Evolutionary conservation across 352 stramenopile species (phyloP), one percentile per base, ranked within the genome.

Genomic region (Globisporangium spinosum): DNA sequence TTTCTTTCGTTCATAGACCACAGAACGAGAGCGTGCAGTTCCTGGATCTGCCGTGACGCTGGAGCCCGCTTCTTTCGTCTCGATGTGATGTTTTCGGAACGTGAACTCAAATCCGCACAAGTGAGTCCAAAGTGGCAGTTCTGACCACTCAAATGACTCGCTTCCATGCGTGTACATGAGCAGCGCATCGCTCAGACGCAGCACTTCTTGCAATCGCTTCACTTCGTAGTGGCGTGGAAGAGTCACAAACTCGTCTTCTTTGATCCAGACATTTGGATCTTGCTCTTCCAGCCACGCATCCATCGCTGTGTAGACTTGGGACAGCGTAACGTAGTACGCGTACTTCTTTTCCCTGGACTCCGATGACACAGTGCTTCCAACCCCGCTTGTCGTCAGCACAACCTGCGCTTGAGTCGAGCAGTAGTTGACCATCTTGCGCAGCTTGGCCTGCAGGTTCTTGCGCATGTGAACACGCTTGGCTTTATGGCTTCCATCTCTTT

Each of bases 251-350:
- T 94, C 80, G 8, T 90, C 82, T 63, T 91, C 80, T 53, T 87
- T 89, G 0, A 93, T 73, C 84, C 87, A 93, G 22, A 79, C 77
- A 34, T 94, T 93, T 8, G 89, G 87, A 66, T 96, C 81, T 2
- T 74, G 72, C 65, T 93, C 87, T 67, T 95, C 89, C 10, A 96
- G 76, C 89, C 89, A 96, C 34, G 87, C 81, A 64, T 95, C 87
- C 89, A 96, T 95, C 12, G 85, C 89, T 34, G 85, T 89, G 64
- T 90, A 92, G 45, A 90, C 68, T 58, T 89, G 82, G 10, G 84
- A 87, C 12, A 92, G 73, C 23, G 74, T 73, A 10, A 87, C 78
- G 53, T 80, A 83, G 58, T 83, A 77, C 20, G 77, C 75, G 38
- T 89, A 88, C 62, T 70, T 78, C 53, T 74, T 73, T 47, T 89